Percentiles rank a stretch among this genome's conserved stretches.
Conservation (phyloP, 495 filamentous ascomycete species). For the Cercophora scortea region DNA sequence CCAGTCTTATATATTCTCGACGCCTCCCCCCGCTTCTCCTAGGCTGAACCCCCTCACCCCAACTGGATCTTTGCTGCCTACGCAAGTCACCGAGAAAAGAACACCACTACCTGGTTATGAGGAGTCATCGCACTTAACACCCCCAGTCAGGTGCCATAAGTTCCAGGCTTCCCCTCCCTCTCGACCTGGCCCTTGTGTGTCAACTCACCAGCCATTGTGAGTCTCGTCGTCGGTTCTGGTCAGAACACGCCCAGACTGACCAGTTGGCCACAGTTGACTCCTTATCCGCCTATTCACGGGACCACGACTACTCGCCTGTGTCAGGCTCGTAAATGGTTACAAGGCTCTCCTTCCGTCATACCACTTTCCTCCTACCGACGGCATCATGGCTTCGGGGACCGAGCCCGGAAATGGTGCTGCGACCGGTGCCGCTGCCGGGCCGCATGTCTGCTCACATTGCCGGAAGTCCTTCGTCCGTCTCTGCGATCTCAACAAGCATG, state of each 20-base stretch:
- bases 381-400: slow-evolving; percentile 11
- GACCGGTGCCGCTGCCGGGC: neutral
- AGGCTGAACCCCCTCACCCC: neutral
- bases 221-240: neutral
- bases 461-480: slow-evolving; percentile 79
- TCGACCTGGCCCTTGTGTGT: neutral
- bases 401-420: slow-evolving; percentile 5
- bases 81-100: neutral
- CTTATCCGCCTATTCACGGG: neutral
- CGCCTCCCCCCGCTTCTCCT: neutral
- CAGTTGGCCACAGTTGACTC: too few species aligned
- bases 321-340: neutral
- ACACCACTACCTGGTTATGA: neutral
- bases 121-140: neutral
- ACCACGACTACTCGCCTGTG: neutral
- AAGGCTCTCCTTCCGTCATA: neutral
- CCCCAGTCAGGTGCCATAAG: neutral
- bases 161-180: neutral
- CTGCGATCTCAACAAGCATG: slow-evolving; percentile 89
- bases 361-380: neutral
- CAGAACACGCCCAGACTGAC: too few species aligned
- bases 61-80: neutral
- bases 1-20: neutral
- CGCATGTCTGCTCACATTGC: slow-evolving; percentile 42
- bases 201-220: neutral